Evolutionary conservation across 192 early-diverging fungal species (phyloP).

Genomic region (Rhizophagus sp.): DNA sequence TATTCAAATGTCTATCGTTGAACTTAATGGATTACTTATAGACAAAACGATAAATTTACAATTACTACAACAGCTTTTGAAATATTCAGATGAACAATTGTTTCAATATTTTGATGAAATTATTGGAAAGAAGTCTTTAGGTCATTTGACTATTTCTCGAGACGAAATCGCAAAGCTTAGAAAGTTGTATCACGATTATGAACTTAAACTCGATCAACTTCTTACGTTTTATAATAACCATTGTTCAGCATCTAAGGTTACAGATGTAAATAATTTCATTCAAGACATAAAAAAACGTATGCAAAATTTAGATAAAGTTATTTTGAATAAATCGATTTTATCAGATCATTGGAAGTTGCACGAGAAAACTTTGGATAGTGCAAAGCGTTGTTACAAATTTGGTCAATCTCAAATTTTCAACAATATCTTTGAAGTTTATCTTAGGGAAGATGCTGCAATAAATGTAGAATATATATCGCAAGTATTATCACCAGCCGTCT

Average conservation of each 20-base stretch:
- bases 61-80: background rate
- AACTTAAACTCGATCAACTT: background rate
- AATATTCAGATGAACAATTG: background rate
- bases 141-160: no score
- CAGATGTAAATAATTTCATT: background rate
- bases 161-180: background rate
- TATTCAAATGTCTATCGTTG: background rate
- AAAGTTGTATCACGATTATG: background rate
- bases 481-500: background rate
- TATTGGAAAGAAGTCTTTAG: background rate
- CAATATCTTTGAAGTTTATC: background rate
- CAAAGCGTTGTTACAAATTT: background rate
- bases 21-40: background rate
- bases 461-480: background rate
- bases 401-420: background rate
- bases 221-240: background rate
- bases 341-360: background rate
- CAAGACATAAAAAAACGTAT: background rate
- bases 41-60: background rate
- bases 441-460: background rate
- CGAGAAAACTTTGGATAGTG: background rate
- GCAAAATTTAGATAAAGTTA: background rate
- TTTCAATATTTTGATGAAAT: background rate
- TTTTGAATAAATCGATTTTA: background rate
- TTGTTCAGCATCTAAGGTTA: background rate